phyloP scores from a whole-genome alignment of 2,329 filamentous ascomycete species.

The Fusarium siculi region DNA sequence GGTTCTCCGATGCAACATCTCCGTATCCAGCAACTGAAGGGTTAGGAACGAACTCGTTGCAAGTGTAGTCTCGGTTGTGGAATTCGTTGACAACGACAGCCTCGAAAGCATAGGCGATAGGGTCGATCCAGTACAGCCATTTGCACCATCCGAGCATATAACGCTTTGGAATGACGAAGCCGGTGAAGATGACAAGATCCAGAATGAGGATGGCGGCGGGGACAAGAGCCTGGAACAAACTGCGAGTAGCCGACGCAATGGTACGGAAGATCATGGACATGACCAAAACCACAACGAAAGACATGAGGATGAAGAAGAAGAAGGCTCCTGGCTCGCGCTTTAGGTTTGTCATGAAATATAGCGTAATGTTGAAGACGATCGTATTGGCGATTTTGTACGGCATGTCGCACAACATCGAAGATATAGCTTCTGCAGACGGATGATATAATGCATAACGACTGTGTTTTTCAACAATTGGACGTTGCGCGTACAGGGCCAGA shows the following conservation, averaged over 20 bases:
- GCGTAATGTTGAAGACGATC: constrained; percentile 78
- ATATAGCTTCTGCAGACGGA: constrained; percentile 86
- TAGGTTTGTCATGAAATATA: constrained; percentile 91
- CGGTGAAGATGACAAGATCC: constrained; percentile 72
- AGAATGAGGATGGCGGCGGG: constrained; percentile 45
- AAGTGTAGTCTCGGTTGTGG: constrained; percentile 67
- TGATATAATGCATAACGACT: constrained; percentile 88
- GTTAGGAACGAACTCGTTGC: constrained; percentile 58
- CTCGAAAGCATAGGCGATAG: constrained; percentile 84
- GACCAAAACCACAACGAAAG: constrained; percentile 75
- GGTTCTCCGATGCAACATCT: constrained; percentile 40
- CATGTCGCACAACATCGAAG: constrained; percentile 87
- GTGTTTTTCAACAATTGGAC: constrained; percentile 93
- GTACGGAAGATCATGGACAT: constrained; percentile 73
- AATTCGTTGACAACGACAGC: constrained; percentile 88
- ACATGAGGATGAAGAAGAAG: constrained; percentile 86
- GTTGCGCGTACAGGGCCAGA: constrained; percentile 85
- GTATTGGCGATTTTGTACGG: constrained; percentile 80
- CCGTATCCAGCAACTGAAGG: constrained; percentile 42
- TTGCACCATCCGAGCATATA: constrained; percentile 84
- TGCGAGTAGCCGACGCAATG: constrained; percentile 44
- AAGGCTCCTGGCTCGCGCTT: constrained; percentile 78
- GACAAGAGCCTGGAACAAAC: constrained; percentile 45
- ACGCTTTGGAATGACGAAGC: constrained; percentile 71
- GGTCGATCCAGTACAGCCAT: constrained; percentile 86